Base-by-base conservation (phyloP, 148 eudicot species). In the Cornus florida region DNA sequence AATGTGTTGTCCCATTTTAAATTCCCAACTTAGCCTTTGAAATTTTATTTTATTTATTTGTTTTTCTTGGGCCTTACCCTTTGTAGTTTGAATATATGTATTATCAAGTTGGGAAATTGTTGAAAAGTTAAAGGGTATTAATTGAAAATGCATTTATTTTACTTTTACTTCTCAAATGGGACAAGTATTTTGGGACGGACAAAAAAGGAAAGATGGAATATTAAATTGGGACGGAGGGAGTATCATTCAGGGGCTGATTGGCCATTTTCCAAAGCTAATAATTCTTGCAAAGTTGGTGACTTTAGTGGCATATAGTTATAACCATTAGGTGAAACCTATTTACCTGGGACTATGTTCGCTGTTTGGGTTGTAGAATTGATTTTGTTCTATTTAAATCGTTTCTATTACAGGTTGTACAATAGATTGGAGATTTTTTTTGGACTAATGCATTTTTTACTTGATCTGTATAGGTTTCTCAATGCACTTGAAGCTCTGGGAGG, bases 401-500 rank as follows among this genome's bases (percentile, higher is more conserved):
- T 53, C 11, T 6, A 50, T 2, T 50, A 50, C 13, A 53, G 12
- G 59, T 14, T 53, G 59, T 53, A 53, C 17, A 53, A 53, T 53
- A 11, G 17, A 4, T 62, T 22, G 69, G 32, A 31, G 28, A 24
- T 24, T 43, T 74, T 56, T 6, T 16, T 67, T n/a, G 71, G 22
- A 65, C 46, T 69, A 11, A 71, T 67, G 69, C 72, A 57, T 12
- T 67, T 75, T 32, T 2, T 48, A 24, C 16, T 64, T 67, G 24
- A 72, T 72, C 67, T 74, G 74, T 82, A 50, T 82, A 94, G 99
- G 88, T 92, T 91, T 72, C 88, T 96, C 70, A 96, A 96, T 83
- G 90, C 88, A 69, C 88, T 96, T 76, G 98, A 94, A 78, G 86
- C 88, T 69, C 74, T 86, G 79, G 99, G 98, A 75, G 99, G 99